Percentiles rank a stretch among this genome's conserved stretches.
These are phyloP conservation scores for Closterium sp. DNA, from an alignment of 139 green algal genomes.

Conservation along the genomic window DNA sequence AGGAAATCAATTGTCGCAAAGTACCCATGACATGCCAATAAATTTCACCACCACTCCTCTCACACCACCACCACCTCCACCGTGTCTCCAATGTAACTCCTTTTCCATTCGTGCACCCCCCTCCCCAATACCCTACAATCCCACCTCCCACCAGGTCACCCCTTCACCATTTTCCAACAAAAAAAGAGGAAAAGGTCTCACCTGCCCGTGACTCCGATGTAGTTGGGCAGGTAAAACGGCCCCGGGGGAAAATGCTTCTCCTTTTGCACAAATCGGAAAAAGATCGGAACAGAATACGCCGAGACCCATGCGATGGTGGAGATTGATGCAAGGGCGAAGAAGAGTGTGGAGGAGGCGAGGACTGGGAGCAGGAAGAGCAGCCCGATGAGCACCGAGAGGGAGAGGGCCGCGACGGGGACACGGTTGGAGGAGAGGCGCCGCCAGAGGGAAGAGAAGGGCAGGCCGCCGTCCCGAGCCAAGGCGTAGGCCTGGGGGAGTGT, in stretches of 20 bases:
- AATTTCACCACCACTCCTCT: no score
- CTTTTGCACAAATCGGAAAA: constrained; percentile 10
- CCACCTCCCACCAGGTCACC: no score
- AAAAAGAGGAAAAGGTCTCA: no score
- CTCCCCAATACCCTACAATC: no score
- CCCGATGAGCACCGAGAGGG: neutral
- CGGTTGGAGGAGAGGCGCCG: neutral
- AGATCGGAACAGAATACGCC: constrained; percentile 35
- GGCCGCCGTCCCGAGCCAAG: constrained; percentile 9
- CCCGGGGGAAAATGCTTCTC: constrained; percentile 3
- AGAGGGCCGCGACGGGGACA: neutral
- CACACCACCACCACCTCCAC: no score
- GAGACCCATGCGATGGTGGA: constrained; percentile 27
- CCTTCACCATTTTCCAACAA: no score
- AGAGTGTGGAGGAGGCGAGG: constrained; percentile 1
- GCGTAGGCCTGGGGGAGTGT: constrained; percentile 9
- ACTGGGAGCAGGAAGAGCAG: constrained; percentile 1
- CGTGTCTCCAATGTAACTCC: no score
- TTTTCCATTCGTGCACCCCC: no score
- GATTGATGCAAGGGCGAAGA: constrained; percentile 13
- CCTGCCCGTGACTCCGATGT: neutral
- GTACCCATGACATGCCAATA: no score
- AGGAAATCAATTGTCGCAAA: no score
- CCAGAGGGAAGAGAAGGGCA: constrained; percentile 12
- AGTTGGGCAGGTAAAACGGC: constrained; percentile 27